These are phyloP conservation scores for Magnaporthiopsis rhizophila DNA, from an alignment of 2,329 filamentous ascomycete species.

Conservation along the genomic window DNA sequence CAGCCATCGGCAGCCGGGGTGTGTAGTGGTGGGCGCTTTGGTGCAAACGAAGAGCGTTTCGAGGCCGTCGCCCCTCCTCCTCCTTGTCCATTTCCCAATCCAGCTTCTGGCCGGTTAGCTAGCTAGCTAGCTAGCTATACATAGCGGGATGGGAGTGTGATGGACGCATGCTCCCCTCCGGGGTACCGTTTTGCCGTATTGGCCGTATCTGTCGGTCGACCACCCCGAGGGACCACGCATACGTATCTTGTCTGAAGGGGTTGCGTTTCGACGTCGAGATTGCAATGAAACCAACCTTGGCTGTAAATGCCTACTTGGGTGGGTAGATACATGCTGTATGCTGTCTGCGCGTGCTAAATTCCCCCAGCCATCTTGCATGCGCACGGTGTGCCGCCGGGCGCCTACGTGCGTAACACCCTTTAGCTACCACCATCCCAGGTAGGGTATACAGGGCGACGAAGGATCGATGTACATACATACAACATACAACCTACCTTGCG, in stretches of 20 bases:
- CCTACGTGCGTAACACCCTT: neutral
- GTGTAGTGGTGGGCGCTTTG: neutral
- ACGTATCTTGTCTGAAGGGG: neutral
- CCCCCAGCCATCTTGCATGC: too few relatives aligned
- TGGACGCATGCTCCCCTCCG: neutral
- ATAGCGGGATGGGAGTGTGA: neutral
- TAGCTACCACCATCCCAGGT: neutral
- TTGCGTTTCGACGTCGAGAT: neutral
- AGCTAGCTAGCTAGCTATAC: too few relatives aligned
- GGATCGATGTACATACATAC: neutral
- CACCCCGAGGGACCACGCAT: too few relatives aligned
- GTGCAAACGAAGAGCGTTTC: neutral
- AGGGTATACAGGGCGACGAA: neutral
- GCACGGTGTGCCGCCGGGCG: neutral
- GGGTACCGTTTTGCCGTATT: too few relatives aligned
- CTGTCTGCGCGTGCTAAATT: neutral
- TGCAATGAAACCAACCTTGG: neutral
- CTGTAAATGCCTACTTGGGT: too few relatives aligned
- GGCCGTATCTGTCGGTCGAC: too few relatives aligned
- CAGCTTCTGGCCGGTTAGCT: neutral
- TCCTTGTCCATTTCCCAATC: neutral
- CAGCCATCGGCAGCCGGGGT: neutral
- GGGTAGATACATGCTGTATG: too few relatives aligned
- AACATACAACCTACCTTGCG: too few relatives aligned
- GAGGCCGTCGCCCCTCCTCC: neutral